Conservation (phyloP, 768 basidiomycete species). For the Pleurotus tuber-regium region DNA sequence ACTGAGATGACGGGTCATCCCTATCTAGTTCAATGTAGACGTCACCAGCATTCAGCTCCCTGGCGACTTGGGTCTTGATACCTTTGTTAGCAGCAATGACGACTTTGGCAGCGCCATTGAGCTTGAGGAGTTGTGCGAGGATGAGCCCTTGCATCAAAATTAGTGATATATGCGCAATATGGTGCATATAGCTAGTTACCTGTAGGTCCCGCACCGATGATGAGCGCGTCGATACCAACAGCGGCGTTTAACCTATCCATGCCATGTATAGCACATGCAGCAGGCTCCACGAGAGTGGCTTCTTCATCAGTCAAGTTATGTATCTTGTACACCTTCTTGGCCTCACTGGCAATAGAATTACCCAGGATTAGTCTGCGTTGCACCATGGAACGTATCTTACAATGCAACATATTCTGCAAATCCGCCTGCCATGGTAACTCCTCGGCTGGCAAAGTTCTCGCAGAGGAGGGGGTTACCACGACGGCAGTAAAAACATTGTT, state of each 20-base stretch:
- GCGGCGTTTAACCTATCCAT: conserved; percentile 69
- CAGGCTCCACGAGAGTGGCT: conserved; percentile 73
- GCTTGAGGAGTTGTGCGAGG: conserved; percentile 71
- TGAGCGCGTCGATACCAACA: conserved; percentile 69
- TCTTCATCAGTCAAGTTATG: conserved; percentile 75
- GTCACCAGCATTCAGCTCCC: conserved; percentile 64
- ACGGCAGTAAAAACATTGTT: conserved; percentile 8
- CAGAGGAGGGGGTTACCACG: conserved; percentile 7
- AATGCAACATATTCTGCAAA: conserved; percentile 10
- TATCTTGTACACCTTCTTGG: conserved; percentile 71
- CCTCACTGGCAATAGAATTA: conserved; percentile 37
- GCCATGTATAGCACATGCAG: conserved; percentile 78
- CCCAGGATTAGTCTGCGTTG: not conserved
- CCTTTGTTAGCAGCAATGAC: conserved; percentile 77
- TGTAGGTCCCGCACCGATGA: conserved; percentile 76
- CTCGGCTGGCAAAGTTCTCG: conserved; percentile 9
- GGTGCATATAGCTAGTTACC: conserved; percentile 31
- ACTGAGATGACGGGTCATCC: conserved; percentile 59
- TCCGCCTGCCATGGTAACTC: conserved; percentile 9
- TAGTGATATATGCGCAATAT: not conserved
- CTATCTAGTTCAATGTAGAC: conserved; percentile 77
- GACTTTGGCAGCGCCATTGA: conserved; percentile 68
- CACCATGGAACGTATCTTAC: not conserved
- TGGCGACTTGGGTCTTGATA: conserved; percentile 74
- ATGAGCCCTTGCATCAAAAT: conserved; percentile 42